Evolutionary conservation across 805 yeast species (phyloP).

Genomic region (Grigorovia jiainica): DNA sequence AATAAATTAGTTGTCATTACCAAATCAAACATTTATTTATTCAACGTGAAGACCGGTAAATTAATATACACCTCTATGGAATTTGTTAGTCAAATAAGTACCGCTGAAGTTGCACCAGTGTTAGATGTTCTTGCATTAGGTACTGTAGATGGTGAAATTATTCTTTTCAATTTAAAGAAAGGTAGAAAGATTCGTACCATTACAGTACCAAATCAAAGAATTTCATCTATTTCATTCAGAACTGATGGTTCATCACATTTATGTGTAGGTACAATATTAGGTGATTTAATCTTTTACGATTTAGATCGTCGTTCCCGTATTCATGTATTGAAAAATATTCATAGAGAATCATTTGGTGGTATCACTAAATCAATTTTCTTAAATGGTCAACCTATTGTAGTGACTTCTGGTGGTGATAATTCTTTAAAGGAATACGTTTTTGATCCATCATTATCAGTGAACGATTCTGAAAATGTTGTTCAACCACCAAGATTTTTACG

Average conservation of each 20-base stretch:
- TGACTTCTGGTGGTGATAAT: conserved; percentile 89
- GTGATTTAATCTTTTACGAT: conserved; percentile 83
- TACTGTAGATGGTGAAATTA: conserved; percentile 54
- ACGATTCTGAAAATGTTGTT: conserved; percentile 41
- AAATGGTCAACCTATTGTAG: conserved; percentile 84
- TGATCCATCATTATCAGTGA: conserved; percentile 75
- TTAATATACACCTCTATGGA: conserved; percentile 48
- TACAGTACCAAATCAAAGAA: conserved; percentile 31
- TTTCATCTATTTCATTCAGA: conserved; percentile 68
- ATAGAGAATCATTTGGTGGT: conserved; percentile 67
- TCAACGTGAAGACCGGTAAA: conserved; percentile 73
- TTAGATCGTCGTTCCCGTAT: conserved; percentile 61
- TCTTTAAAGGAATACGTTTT: conserved; percentile 82
- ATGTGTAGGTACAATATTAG: conserved; percentile 67
- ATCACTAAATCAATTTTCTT: conserved; percentile 64
- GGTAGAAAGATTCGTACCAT: conserved; percentile 49
- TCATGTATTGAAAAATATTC: conserved; percentile 66
- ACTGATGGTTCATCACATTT: conserved; percentile 83
- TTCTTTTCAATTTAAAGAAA: conserved; percentile 57
- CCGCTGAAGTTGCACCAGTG: conserved; percentile 78
- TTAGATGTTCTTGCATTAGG: conserved; percentile 79
- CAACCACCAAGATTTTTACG: conserved; percentile 88
- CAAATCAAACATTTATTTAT: conserved; percentile 45
- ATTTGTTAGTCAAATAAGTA: conserved; percentile 49
- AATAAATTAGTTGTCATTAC: conserved; percentile 87